Conservation (phyloP, 2,329 filamentous ascomycete genomes). For the Fusarium sarcochroum region DNA sequence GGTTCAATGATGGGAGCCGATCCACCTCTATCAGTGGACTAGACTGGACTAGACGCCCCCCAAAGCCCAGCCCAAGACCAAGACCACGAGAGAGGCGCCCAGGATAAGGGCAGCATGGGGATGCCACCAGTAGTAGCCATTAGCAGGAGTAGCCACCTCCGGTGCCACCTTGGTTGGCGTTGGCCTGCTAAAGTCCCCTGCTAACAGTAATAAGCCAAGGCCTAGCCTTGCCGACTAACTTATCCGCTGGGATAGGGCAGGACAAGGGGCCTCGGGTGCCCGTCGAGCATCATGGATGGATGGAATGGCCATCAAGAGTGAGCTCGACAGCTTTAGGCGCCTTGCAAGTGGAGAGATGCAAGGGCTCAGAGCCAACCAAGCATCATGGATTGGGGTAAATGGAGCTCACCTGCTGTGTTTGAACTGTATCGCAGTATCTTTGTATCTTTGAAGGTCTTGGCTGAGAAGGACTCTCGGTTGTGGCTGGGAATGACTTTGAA, state of each 20-base stretch:
- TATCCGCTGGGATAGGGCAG: constrained; percentile 20
- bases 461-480: constrained; percentile 33
- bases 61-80: constrained; percentile 19
- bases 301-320: constrained; percentile 15
- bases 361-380: constrained; percentile 38
- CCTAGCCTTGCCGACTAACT: constrained; percentile 40
- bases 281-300: constrained; percentile 19
- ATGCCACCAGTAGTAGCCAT: constrained; percentile 34
- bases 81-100: constrained; percentile 37
- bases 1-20: constrained; percentile 45
- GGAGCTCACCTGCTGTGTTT: constrained; percentile 30
- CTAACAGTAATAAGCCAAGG: constrained; percentile 41
- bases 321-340: constrained; percentile 31
- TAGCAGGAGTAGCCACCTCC: constrained; percentile 32
- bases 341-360: constrained; percentile 36
- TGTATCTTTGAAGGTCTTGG: constrained; percentile 9
- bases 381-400: constrained; percentile 28
- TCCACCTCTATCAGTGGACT: constrained; percentile 42
- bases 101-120: constrained; percentile 35
- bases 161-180: constrained; percentile 33
- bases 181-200: constrained; percentile 31
- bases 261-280: constrained; percentile 30
- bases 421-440: constrained; percentile 16
- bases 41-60: constrained; percentile 35
- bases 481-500: constrained; percentile 36